phyloP scores from a whole-genome alignment of 768 basidiomycete genomes.

The Exsudoporus frostii region DNA sequence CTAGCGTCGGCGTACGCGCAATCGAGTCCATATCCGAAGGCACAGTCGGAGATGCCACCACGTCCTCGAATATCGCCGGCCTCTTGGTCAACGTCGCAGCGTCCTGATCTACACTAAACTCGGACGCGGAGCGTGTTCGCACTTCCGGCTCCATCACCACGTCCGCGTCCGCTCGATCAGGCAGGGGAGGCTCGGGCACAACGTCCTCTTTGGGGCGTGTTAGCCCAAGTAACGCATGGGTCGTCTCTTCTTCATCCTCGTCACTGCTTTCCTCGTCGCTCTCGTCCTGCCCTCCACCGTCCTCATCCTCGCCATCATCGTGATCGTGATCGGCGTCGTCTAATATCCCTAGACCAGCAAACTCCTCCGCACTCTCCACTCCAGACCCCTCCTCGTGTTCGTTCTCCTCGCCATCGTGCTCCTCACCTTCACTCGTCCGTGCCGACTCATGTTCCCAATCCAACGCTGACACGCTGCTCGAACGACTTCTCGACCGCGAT shows the following conservation, averaged over 20 bases:
- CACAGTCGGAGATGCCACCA: constrained; percentile 19
- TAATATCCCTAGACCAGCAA: constrained; percentile 30
- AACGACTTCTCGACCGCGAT: constrained; percentile 53
- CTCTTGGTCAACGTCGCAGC: not conserved
- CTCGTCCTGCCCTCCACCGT: constrained; percentile 26
- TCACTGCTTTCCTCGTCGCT: constrained; percentile 40
- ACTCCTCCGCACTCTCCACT: constrained; percentile 35
- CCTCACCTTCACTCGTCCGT: constrained; percentile 21
- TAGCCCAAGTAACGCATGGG: constrained; percentile 26
- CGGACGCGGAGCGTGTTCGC: constrained; percentile 10
- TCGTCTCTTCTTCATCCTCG: constrained; percentile 32
- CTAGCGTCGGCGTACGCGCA: constrained; percentile 20
- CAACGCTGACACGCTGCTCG: constrained; percentile 44
- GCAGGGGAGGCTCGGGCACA: not conserved
- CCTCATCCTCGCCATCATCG: constrained; percentile 1
- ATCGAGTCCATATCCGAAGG: constrained; percentile 30
- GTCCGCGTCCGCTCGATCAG: not conserved
- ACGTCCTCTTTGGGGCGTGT: constrained; percentile 1
- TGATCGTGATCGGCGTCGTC: constrained; percentile 11
- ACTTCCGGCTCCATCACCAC: not conserved
- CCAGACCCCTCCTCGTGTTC: constrained; percentile 24
- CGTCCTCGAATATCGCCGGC: constrained; percentile 9
- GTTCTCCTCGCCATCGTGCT: constrained; percentile 17
- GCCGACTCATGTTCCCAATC: constrained; percentile 21
- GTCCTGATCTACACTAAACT: constrained; percentile 3